phyloP scores from a whole-genome alignment of 441 rosid genomes.

The Erysimum cheiri region DNA sequence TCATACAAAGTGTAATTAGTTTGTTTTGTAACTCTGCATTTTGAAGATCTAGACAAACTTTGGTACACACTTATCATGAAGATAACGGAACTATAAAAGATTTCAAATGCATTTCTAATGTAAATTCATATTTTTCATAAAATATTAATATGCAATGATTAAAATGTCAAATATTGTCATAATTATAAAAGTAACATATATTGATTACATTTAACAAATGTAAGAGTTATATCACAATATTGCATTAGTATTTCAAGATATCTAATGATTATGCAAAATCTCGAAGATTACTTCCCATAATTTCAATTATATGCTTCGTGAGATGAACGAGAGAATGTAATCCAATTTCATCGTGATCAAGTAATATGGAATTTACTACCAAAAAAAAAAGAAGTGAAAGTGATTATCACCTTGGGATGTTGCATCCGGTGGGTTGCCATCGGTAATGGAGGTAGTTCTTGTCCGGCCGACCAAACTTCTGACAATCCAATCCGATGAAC shows the following conservation, averaged over 20 bases:
- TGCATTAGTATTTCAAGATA: not conserved
- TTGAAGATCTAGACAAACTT: conserved; percentile 2
- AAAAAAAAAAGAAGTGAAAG: not conserved
- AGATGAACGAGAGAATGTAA: no score
- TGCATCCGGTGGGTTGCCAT: conserved; percentile 59
- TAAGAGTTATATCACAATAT: not conserved
- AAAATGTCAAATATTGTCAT: not conserved
- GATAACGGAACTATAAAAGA: not conserved
- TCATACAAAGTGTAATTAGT: not conserved
- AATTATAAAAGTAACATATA: not conserved
- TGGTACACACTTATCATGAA: not conserved
- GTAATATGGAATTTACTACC: not conserved
- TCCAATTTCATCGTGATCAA: not conserved
- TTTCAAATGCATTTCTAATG: not conserved
- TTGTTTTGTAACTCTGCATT: not conserved
- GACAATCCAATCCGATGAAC: conserved; percentile 55
- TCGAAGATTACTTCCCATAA: not conserved
- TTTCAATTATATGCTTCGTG: conserved; percentile 1
- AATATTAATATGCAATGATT: not conserved
- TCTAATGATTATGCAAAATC: conserved; percentile 8
- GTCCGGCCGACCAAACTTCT: conserved; percentile 54
- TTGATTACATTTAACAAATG: not conserved
- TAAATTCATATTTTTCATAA: not conserved
- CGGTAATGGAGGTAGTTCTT: conserved; percentile 52
- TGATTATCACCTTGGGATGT: conserved; percentile 51